phyloP scores from a whole-genome alignment of 2,329 filamentous ascomycete genomes.

The Phialophora tarda region DNA sequence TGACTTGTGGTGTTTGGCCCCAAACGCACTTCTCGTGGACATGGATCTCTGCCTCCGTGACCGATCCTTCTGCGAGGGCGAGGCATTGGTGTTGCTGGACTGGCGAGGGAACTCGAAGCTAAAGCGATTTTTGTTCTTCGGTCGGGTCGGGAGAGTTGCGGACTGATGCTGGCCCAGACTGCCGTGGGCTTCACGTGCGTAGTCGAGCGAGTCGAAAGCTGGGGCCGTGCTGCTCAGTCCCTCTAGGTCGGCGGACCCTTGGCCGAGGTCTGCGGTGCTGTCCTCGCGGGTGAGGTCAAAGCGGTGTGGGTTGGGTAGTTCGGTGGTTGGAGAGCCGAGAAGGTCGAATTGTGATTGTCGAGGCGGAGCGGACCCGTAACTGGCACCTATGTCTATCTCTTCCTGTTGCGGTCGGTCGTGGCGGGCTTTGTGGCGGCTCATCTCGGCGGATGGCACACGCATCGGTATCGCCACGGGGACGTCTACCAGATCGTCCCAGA shows the following conservation, averaged over 20 bases:
- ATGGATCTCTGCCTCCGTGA: conserved; percentile 32
- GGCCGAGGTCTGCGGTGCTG: conserved; percentile 46
- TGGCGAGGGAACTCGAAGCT: conserved; percentile 52
- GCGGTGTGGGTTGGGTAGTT: conserved; percentile 75
- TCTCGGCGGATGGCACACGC: conserved; percentile 81
- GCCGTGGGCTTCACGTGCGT: conserved; percentile 41
- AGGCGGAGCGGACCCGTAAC: conserved; percentile 62
- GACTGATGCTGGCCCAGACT: conserved; percentile 43
- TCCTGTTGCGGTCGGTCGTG: conserved; percentile 61
- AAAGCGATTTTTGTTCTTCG: conserved; percentile 41
- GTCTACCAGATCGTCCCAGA: conserved; percentile 98
- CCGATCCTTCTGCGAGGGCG: conserved; percentile 46
- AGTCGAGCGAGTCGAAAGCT: conserved; percentile 29
- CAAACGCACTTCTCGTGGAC: conserved; percentile 33
- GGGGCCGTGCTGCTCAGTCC: conserved; percentile 46
- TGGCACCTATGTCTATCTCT: conserved; percentile 88
- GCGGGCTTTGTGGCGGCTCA: conserved; percentile 64
- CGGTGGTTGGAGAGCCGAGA: conserved; percentile 62
- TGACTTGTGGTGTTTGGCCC: conserved; percentile 20
- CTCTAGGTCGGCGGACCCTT: conserved; percentile 34
- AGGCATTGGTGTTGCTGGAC: conserved; percentile 68
- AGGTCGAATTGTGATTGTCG: conserved; percentile 65
- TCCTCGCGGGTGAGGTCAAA: conserved; percentile 67
- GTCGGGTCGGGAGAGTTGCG: conserved; percentile 48
- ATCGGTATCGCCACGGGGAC: conserved; percentile 93